Percentiles rank a stretch among this genome's conserved stretches.
Evolutionary conservation across 2,329 filamentous ascomycete species (phyloP).

Genomic region (Penicillium sp.): DNA sequence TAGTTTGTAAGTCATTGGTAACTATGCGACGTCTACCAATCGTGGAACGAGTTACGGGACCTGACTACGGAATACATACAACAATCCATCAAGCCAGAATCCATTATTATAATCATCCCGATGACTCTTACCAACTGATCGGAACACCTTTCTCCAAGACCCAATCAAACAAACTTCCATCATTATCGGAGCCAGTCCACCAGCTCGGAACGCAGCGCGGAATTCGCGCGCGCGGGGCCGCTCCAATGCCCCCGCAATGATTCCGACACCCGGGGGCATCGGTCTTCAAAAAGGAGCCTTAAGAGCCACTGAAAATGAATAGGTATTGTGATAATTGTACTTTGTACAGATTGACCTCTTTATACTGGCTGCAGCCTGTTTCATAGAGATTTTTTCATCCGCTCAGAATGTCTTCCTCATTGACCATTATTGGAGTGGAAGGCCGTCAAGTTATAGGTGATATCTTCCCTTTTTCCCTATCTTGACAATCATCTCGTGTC

Average conservation of each 20-base stretch:
- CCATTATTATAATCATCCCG: background rate
- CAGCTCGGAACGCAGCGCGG: constrained; percentile 8
- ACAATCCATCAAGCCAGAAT: too few relatives aligned
- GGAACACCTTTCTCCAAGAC: background rate
- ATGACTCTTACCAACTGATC: background rate
- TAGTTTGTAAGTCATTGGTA: too few relatives aligned
- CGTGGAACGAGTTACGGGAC: too few relatives aligned
- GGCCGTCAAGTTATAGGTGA: constrained; percentile 27
- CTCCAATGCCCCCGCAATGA: background rate
- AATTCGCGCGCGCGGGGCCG: background rate
- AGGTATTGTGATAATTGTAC: too few relatives aligned
- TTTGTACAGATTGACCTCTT: background rate
- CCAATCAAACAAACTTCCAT: background rate
- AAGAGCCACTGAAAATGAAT: background rate
- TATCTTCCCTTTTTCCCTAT: background rate
- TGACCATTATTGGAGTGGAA: constrained; percentile 26
- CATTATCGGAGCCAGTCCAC: background rate
- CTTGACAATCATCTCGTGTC: background rate
- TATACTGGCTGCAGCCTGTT: background rate
- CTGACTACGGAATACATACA: too few relatives aligned
- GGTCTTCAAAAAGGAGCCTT: background rate
- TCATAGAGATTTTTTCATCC: background rate
- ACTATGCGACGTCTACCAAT: too few relatives aligned
- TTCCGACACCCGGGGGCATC: background rate
- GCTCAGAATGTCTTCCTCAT: constrained; percentile 13